Conservation (phyloP, 2,329 filamentous ascomycete genomes). For the Dactylellina cionopaga region DNA sequence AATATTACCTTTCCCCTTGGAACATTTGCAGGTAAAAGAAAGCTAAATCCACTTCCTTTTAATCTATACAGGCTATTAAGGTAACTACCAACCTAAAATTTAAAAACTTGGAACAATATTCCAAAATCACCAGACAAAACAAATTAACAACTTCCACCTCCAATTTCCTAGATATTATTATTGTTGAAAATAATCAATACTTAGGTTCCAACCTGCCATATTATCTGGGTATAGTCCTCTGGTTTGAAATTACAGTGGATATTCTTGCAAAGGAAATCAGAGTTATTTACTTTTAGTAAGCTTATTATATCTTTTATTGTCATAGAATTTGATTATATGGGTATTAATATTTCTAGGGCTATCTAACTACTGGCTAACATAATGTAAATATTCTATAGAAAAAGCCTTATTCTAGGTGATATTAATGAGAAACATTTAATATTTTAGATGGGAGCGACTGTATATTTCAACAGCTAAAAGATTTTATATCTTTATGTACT, state of each 20-base stretch:
- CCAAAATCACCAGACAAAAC: conserved; percentile 78
- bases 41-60: background rate
- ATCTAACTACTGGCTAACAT: too few relatives aligned
- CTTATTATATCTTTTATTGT: too few relatives aligned
- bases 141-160: conserved; percentile 78
- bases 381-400: too few relatives aligned
- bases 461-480: too few relatives aligned
- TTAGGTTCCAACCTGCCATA: conserved; percentile 71
- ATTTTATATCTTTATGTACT: too few relatives aligned
- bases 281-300: conserved; percentile 11
- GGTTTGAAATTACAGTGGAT: background rate
- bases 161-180: conserved; percentile 69
- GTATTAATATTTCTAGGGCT: too few relatives aligned
- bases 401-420: too few relatives aligned
- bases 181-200: too few relatives aligned
- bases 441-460: too few relatives aligned
- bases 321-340: too few relatives aligned
- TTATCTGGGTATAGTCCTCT: conserved; percentile 67
- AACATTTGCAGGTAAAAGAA: conserved; percentile 1
- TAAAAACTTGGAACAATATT: conserved; percentile 74
- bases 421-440: too few relatives aligned
- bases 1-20: conserved; percentile 1
- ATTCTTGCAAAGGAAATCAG: conserved; percentile 44
- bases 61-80: conserved; percentile 58
- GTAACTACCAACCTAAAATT: conserved; percentile 70